Evolutionary conservation across 2,329 filamentous ascomycete genomes (phyloP), one percentile per base, ranked within the genome.

Genomic region (Verruconis gallopava): DNA sequence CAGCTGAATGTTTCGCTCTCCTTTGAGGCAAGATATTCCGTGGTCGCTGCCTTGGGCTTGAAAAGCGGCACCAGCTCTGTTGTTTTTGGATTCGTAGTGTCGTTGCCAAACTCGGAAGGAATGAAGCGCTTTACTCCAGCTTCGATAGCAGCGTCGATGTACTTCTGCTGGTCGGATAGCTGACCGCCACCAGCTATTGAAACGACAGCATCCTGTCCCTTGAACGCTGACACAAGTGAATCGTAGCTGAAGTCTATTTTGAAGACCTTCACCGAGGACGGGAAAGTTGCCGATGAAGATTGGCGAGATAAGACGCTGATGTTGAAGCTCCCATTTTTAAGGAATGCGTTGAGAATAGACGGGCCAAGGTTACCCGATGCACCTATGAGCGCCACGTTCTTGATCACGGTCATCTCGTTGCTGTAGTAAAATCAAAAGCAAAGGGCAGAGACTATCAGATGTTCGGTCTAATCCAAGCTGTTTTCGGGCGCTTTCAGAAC

Each of bases 101-200:
- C 65, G 51, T 58, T 63, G 28, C 61, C 68, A 47, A 69, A 81
- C 48, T 82, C 78, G 25, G 72, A 73, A 2, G 76, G 74, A 1
- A 78, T 66, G 52, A 76, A 78, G 4, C 74, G 66, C 48, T 70
- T 69, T 4, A 81, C 75, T 1, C 74, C 72, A 1, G 74, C 73
- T 3, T 66, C 66, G 20, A 74, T 60, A 21, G 75, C 69, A 1
- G 75, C 77, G 21, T 79, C 69, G 35, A 79, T 64, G 36, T 79
- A 59, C 12, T 59, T 58, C 37, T 61, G 61, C 50, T 77, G 73
- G 1, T 68, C 54, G 2, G 52, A 55, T 9, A 66, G 53, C 17
- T 59, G 59, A 2, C 49, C 48, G 12, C 60, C 62, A 5, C 62
- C 65, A 32, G 75, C 57, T 1, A 66, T 59, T 2, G 63, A 61